Evolutionary conservation across 2,329 filamentous ascomycete species (phyloP), one percentile per base, ranked within the genome.

Genomic region (Metarhizium rileyi): DNA sequence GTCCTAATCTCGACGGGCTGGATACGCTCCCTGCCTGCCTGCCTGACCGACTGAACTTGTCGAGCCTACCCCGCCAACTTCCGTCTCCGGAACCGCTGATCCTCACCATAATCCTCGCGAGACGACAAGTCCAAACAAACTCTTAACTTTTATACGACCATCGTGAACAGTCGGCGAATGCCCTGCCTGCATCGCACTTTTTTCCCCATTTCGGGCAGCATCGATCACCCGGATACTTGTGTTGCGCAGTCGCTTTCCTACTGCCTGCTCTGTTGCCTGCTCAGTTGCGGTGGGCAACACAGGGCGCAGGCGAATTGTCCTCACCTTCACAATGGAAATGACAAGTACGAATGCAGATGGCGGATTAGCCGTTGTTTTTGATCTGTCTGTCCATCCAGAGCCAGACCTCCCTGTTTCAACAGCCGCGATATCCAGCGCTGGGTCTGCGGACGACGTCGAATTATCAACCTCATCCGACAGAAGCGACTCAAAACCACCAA

Each of bases 391-490:
- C 41, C 52, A 53, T 46, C 51, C 51, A 38, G 54, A 53, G 47
- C 59, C 54, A 48, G 55, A 54, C 48, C 54, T 55, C 47, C 50
- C 49, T 63, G 66, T 49, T 68, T 68, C 53, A 57, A 60, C 48
- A 65, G 68, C 48, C 56, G 66, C 49, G 66, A 71, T 54, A 62
- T 66, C 45, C 16, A 48, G 53, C 40, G 40, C 53, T 10, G 55
- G 45, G 30, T 62, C 64, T 47, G 76, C 73, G 4, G 71, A 74
- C 58, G 72, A 73, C 52, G 72, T 71, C 18, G 64, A 68, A 35
- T 77, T 73, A 27, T 81, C 78, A 4, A 62, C 70, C 27, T 66
- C 69, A 16, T 81, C 78, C 14, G 73, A 79, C 56, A 68, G 70
- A 57, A 79, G 76, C 63, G 71, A 77, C 44, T 66, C 67, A 22